Conservation (phyloP, 2,329 filamentous ascomycete species). For the Chaetoscypha palmicola region DNA sequence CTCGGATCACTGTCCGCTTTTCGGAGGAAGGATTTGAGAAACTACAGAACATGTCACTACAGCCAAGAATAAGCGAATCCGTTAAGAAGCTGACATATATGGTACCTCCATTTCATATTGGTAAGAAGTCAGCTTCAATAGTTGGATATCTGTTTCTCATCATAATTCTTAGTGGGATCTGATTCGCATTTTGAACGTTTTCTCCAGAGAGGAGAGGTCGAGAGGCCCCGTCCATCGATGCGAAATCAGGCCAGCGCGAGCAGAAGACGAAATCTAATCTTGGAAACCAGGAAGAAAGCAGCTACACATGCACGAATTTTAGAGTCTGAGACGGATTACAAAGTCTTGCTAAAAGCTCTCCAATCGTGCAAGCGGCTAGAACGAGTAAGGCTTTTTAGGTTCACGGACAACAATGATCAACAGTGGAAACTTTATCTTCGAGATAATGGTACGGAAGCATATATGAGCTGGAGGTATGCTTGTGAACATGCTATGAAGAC, state of each 20-base stretch:
- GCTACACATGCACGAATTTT: conserved; percentile 23
- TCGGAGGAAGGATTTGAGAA: conserved; percentile 42
- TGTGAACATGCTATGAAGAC: conserved; percentile 55
- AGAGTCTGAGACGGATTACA: conserved; percentile 16
- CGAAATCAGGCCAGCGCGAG: neutral
- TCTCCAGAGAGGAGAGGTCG: no score
- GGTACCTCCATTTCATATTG: conserved; percentile 50
- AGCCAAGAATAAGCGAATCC: conserved; percentile 42
- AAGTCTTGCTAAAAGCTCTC: conserved; percentile 21
- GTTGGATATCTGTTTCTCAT: no score
- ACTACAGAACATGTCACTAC: conserved; percentile 41
- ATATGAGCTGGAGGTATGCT: conserved; percentile 52
- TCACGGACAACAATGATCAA: conserved; percentile 53
- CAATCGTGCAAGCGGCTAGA: conserved; percentile 51
- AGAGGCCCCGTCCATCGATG: no score
- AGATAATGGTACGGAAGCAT: conserved; percentile 37
- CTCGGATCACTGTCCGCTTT: conserved; percentile 32
- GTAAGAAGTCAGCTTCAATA: no score
- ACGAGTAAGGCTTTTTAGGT: conserved; percentile 56
- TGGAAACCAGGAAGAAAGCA: conserved; percentile 11
- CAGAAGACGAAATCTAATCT: no score
- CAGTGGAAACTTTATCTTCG: conserved; percentile 45
- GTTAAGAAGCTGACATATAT: conserved; percentile 56
- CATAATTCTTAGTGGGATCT: no score
- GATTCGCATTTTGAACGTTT: no score